phyloP scores from a whole-genome alignment of 805 yeast genomes.

The Blastobotrys parvus region DNA sequence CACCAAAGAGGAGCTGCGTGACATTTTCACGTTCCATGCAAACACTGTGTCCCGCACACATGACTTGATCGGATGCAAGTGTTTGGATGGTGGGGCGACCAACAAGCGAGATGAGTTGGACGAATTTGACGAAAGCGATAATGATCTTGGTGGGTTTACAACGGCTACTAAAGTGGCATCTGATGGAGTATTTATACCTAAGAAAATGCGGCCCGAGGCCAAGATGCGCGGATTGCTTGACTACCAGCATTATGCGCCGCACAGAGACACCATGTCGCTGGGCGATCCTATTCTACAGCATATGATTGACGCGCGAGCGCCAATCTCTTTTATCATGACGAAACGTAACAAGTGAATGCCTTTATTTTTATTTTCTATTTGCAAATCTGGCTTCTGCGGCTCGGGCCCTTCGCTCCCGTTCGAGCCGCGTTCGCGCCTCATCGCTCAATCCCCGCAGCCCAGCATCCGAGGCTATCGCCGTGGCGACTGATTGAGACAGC shows the following conservation, averaged over 20 bases:
- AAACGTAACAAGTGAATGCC: conserved; percentile 17
- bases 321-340: conserved; percentile 36
- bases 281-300: conserved; percentile 15
- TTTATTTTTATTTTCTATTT: conserved; percentile 15
- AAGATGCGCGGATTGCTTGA: conserved; percentile 53
- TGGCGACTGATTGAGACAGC: conserved; percentile 18
- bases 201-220: conserved; percentile 31
- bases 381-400: conserved; percentile 87
- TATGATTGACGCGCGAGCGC: conserved; percentile 22
- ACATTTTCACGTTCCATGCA: conserved; percentile 56
- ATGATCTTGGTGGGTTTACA: conserved; percentile 36
- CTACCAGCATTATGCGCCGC: conserved; percentile 57
- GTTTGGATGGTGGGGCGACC: conserved; percentile 20
- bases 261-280: not conserved
- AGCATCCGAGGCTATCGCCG: conserved; percentile 16
- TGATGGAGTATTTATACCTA: conserved; percentile 16
- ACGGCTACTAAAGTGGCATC: conserved; percentile 45
- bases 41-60: conserved; percentile 18
- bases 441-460: conserved; percentile 48
- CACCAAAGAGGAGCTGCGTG: conserved; percentile 57
- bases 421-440: conserved; percentile 65
- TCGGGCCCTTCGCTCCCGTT: conserved; percentile 92
- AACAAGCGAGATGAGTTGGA: too few species aligned
- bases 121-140: conserved; percentile 16
- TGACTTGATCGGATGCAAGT: conserved; percentile 31